phyloP scores from a whole-genome alignment of 305 asterid species.

The Petunia hybrid region DNA sequence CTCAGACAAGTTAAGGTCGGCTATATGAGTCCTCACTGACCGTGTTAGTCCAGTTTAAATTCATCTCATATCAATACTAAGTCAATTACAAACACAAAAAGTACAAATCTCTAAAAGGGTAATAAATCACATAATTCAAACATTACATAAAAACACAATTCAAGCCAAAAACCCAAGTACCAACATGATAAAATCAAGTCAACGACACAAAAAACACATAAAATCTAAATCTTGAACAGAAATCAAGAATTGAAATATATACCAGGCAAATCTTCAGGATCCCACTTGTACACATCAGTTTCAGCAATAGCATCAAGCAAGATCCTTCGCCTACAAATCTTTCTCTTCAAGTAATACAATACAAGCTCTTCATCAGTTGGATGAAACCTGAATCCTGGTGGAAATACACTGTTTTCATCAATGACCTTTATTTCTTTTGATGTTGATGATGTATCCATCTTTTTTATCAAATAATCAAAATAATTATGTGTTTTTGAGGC shows the following conservation, averaged over 20 bases:
- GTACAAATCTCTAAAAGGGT: background rate
- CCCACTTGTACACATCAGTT: constrained; percentile 93
- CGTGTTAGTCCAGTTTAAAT: too few relatives aligned
- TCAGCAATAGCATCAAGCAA: constrained; percentile 72
- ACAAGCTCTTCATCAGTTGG: constrained; percentile 97
- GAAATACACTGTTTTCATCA: constrained; percentile 48
- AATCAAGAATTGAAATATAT: constrained; percentile 22
- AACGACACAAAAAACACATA: background rate
- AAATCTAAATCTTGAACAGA: background rate
- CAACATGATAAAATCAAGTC: background rate
- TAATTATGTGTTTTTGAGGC: background rate
- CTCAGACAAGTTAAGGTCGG: too few relatives aligned
- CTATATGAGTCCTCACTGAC: too few relatives aligned
- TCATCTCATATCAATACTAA: too few relatives aligned
- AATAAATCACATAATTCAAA: background rate
- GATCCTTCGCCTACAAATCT: constrained; percentile 70
- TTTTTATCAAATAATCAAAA: background rate
- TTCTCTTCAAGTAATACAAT: constrained; percentile 77
- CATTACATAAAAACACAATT: background rate
- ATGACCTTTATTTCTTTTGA: constrained; percentile 43
- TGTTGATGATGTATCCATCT: background rate
- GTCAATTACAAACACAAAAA: constrained; percentile 12
- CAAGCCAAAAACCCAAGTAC: background rate
- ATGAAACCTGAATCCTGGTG: constrained; percentile 95
- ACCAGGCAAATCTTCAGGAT: constrained; percentile 96